Evolutionary conservation across 2,329 filamentous ascomycete genomes (phyloP).

Genomic region (Monilinia polystroma): DNA sequence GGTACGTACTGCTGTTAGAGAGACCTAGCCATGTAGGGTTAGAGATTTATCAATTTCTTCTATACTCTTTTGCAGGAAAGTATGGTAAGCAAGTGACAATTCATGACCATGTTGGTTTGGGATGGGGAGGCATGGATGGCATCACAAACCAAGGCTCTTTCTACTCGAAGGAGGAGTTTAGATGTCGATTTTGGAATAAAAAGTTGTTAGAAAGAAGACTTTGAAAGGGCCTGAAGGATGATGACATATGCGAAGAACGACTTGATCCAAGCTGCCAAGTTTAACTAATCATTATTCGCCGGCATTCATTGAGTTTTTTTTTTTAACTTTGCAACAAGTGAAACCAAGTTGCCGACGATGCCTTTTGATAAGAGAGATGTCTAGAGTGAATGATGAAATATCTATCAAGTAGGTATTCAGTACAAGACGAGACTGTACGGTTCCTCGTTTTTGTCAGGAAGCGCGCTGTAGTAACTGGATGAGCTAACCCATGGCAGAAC

Average conservation of each 20-base stretch:
- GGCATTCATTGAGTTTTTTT: neutral
- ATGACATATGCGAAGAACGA: too few relatives aligned
- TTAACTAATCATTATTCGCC: neutral
- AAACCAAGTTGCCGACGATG: too few relatives aligned
- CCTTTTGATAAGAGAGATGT: too few relatives aligned
- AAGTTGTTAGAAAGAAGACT: too few relatives aligned
- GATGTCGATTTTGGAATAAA: neutral
- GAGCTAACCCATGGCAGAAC: too few relatives aligned
- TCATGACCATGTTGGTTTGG: neutral
- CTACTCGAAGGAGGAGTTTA: neutral
- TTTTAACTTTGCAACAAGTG: neutral
- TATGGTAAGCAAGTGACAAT: neutral
- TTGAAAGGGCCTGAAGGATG: neutral
- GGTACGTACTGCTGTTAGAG: neutral
- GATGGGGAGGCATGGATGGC: neutral
- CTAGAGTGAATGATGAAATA: too few relatives aligned
- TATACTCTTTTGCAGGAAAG: constrained; percentile 10
- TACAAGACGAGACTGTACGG: too few relatives aligned
- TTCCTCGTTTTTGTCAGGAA: too few relatives aligned
- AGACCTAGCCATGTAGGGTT: neutral
- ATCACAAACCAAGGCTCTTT: neutral
- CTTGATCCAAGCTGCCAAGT: neutral
- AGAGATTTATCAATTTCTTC: neutral
- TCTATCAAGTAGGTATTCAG: too few relatives aligned
- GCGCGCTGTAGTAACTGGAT: too few relatives aligned